Percentiles rank a stretch among this genome's conserved stretches.
Evolutionary conservation across 495 filamentous ascomycete species (phyloP).

Genomic region (Aspergillus indologenus): DNA sequence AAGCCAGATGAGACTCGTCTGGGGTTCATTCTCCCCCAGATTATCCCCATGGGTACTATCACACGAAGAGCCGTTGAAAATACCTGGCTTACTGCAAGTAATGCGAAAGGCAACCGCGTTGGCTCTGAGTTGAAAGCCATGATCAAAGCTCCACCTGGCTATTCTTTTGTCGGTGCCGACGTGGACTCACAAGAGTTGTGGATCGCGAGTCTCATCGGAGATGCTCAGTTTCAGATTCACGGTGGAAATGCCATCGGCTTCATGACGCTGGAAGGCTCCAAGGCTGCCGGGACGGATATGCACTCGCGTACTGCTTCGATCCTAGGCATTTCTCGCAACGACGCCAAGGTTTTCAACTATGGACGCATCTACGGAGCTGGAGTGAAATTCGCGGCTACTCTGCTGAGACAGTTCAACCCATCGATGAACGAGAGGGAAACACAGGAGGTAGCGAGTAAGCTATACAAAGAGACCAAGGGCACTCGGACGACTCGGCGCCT

Average conservation of each 20-base stretch:
- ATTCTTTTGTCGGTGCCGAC: slow-evolving; percentile 93
- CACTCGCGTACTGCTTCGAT: slow-evolving; percentile 93
- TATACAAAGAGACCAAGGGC: slow-evolving; percentile 90
- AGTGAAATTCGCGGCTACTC: slow-evolving; percentile 83
- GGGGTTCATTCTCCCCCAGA: slow-evolving; percentile 94
- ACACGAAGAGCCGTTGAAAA: slow-evolving; percentile 96
- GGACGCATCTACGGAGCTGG: slow-evolving; percentile 97
- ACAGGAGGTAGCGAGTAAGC: slow-evolving; percentile 65
- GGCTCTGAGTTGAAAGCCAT: slow-evolving; percentile 97
- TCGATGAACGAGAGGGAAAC: slow-evolving; percentile 73
- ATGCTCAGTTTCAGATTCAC: slow-evolving; percentile 89
- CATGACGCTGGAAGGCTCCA: slow-evolving; percentile 97
- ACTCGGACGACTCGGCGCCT: slow-evolving; percentile 66
- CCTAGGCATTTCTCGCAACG: slow-evolving; percentile 86
- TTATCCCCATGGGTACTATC: slow-evolving; percentile 98
- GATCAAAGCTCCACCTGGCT: slow-evolving; percentile 86
- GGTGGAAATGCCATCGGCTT: slow-evolving; percentile 97
- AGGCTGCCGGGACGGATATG: slow-evolving; percentile 87
- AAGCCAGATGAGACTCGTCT: slow-evolving; percentile 28
- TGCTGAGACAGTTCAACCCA: slow-evolving; percentile 92
- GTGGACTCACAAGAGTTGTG: slow-evolving; percentile 99
- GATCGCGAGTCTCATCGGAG: slow-evolving; percentile 94
- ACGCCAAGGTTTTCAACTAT: slow-evolving; percentile 98
- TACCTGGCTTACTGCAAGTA: slow-evolving; percentile 96
- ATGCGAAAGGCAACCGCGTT: slow-evolving; percentile 91